These are phyloP conservation scores for Wickerhamiella siamensis DNA, from an alignment of 805 yeast species.

Conservation along the genomic window DNA sequence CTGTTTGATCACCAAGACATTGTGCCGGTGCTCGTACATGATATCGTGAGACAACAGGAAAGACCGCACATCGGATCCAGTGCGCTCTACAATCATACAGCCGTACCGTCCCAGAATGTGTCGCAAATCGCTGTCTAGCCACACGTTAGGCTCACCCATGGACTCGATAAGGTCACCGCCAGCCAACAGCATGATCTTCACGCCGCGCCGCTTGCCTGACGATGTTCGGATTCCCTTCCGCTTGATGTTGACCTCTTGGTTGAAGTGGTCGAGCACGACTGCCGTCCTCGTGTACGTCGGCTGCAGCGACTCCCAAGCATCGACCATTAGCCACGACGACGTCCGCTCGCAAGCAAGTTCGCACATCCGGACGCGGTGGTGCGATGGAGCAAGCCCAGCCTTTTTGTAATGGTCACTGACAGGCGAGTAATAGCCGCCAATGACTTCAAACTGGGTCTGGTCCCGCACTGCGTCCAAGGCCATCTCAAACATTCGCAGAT, in stretches of 20 bases:
- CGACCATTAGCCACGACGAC: conserved; percentile 95
- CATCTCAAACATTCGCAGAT: conserved; percentile 96
- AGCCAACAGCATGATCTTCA: conserved; percentile 87
- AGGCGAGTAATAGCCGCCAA: conserved; percentile 94
- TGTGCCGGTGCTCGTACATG: conserved; percentile 90
- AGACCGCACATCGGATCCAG: conserved; percentile 90
- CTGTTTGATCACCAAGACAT: conserved; percentile 88
- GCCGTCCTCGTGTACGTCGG: conserved; percentile 88
- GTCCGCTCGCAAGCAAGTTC: conserved; percentile 96
- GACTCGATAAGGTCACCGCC: conserved; percentile 97
- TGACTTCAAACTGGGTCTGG: conserved; percentile 83
- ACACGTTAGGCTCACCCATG: conserved; percentile 99
- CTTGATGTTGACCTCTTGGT: conserved; percentile 82
- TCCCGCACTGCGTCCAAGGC: conserved; percentile 87
- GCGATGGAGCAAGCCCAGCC: conserved; percentile 79
- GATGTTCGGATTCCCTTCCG: conserved; percentile 63
- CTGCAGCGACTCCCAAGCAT: conserved; percentile 96
- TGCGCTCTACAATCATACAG: conserved; percentile 89
- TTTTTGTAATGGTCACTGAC: conserved; percentile 82
- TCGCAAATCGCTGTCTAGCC: conserved; percentile 93
- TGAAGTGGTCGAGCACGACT: conserved; percentile 87
- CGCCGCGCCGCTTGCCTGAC: conserved; percentile 46
- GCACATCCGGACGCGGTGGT: conserved; percentile 93
- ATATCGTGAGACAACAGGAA: conserved; percentile 87
- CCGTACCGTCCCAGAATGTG: conserved; percentile 94